Conservation (phyloP, 148 eudicot genomes). For the Chenopodium berlandieri region DNA sequence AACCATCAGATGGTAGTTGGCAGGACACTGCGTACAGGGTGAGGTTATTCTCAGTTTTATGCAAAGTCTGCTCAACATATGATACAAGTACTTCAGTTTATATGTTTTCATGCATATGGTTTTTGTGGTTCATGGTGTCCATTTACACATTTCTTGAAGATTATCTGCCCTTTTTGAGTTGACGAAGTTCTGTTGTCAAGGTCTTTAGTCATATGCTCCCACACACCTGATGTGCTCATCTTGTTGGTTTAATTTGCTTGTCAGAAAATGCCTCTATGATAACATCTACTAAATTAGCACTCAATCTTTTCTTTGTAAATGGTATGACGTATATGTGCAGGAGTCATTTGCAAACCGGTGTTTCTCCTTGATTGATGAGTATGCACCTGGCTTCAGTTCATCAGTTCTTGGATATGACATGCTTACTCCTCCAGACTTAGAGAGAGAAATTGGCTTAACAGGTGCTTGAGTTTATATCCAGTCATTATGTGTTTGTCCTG, state of each 20-base stretch:
- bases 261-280: neutral
- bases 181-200: no score
- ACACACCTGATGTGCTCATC: neutral
- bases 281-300: neutral
- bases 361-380: slow-evolving; percentile 80
- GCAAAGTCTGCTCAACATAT: neutral
- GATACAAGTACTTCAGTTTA: neutral
- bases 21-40: slow-evolving; percentile 79
- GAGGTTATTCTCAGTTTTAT: slow-evolving; percentile 27
- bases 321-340: slow-evolving; percentile 30
- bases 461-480: slow-evolving; percentile 36
- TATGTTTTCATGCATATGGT: neutral
- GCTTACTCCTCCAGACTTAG: slow-evolving; percentile 99
- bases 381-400: slow-evolving; percentile 94
- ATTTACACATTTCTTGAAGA: neutral
- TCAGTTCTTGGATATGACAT: slow-evolving; percentile 92
- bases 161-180: neutral
- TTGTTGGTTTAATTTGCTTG: neutral
- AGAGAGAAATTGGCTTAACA: slow-evolving; percentile 80
- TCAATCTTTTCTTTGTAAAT: neutral
- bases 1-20: slow-evolving; percentile 92
- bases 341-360: slow-evolving; percentile 81
- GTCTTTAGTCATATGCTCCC: neutral
- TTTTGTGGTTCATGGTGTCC: neutral
- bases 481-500: no score